A percentile compares a stretch with the other conserved stretches of the same genome.
These are phyloP conservation scores for Gentiana dahurica DNA, from an alignment of 257 asterid genomes.

Conservation along the genomic window DNA sequence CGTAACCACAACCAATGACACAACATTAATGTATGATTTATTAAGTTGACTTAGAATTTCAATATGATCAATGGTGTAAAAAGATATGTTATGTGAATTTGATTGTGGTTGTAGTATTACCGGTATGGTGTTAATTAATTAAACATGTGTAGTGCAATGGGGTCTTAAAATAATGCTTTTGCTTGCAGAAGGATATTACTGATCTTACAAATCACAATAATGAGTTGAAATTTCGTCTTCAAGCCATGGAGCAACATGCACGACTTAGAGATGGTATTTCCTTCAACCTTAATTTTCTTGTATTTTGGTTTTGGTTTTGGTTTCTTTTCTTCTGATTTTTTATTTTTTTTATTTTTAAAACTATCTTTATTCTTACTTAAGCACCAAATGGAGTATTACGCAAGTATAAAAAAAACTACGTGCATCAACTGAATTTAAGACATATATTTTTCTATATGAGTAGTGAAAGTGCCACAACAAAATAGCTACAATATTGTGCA, in stretches of 20 bases:
- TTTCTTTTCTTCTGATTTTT: background rate
- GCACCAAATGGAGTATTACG: background rate
- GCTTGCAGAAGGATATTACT: constrained; percentile 50
- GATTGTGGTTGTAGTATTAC: too few relatives aligned
- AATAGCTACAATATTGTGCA: too few relatives aligned
- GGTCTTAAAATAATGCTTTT: background rate
- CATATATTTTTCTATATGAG: too few relatives aligned
- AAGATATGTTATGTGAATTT: too few relatives aligned
- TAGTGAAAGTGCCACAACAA: too few relatives aligned
- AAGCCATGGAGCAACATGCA: constrained; percentile 84
- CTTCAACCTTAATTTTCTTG: background rate
- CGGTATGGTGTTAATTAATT: too few relatives aligned
- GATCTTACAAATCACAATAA: constrained; percentile 58
- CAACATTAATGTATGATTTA: too few relatives aligned
- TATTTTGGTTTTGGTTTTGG: background rate
- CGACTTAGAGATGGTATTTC: constrained; percentile 73
- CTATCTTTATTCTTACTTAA: background rate
- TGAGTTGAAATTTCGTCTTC: constrained; percentile 78
- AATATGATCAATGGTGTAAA: too few relatives aligned
- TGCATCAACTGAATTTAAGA: too few relatives aligned
- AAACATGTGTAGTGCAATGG: too few relatives aligned
- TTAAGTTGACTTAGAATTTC: background rate
- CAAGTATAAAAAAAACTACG: too few relatives aligned
- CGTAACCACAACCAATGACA: too few relatives aligned
- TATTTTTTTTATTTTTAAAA: background rate